These are phyloP conservation scores for Populus euphratica DNA, from an alignment of 345 rosid genomes.

Conservation along the genomic window DNA sequence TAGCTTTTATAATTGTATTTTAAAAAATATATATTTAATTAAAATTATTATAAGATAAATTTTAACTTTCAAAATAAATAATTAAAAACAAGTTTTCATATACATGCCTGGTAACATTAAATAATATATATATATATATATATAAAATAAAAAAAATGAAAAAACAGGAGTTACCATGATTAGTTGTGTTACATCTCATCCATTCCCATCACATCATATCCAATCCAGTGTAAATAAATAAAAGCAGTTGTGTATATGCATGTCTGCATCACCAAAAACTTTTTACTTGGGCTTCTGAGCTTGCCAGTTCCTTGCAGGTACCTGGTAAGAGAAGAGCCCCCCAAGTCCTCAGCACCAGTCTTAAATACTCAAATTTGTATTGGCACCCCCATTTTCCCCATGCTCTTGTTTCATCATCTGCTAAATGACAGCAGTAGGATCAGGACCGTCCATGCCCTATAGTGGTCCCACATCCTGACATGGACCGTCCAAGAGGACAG, in stretches of 20 bases:
- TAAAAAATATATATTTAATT: background rate
- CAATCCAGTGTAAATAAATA: no score
- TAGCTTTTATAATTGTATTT: no score
- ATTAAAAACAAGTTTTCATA: no score
- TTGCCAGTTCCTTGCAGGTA: background rate
- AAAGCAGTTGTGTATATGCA: background rate
- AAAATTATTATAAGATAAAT: no score
- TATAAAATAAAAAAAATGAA: no score
- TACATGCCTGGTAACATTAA: no score
- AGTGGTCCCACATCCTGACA: conserved; percentile 11
- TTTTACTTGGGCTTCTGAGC: background rate
- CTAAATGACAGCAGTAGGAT: conserved; percentile 11
- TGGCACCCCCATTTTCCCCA: conserved; percentile 6
- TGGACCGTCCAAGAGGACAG: conserved; percentile 17
- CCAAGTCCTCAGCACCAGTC: conserved; percentile 7
- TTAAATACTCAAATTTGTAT: conserved; percentile 13
- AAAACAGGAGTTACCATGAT: no score
- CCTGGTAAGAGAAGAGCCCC: conserved; percentile 22
- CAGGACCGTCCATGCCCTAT: conserved; percentile 19
- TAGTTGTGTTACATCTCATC: background rate
- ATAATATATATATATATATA: no score
- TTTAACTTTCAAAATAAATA: no score
- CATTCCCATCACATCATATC: background rate
- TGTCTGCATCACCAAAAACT: background rate
- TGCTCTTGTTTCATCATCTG: background rate